A percentile compares a stretch with the other conserved stretches of the same genome.
These are phyloP conservation scores for Carex sylvatica DNA, from an alignment of 202 grass and related monocot species.

Conservation along the genomic window DNA sequence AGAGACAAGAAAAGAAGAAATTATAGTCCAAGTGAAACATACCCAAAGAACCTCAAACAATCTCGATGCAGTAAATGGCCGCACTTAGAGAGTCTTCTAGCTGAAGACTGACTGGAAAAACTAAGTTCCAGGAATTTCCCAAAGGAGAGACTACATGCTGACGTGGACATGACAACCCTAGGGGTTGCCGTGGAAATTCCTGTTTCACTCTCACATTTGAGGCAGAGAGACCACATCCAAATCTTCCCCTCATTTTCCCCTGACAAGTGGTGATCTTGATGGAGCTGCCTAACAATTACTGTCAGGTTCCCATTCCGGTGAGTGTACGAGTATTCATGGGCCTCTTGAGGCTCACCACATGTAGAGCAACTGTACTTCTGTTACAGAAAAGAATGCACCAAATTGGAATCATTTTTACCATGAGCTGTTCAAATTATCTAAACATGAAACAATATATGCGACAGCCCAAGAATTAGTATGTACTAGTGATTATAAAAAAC, in stretches of 20 bases:
- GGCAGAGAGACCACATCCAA: constrained; percentile 98
- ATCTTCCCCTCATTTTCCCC: constrained; percentile 87
- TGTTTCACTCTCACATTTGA: constrained; percentile 72
- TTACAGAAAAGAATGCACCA: constrained; percentile 19
- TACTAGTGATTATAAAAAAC: not conserved
- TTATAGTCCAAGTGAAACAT: constrained; percentile 22
- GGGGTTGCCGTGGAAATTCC: constrained; percentile 53
- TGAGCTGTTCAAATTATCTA: not conserved
- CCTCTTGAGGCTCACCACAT: constrained; percentile 68
- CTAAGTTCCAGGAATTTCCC: constrained; percentile 97
- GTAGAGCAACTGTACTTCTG: constrained; percentile 61
- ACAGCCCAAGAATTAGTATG: not conserved
- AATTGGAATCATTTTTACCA: not conserved
- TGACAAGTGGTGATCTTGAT: constrained; percentile 39
- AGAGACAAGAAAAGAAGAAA: not conserved
- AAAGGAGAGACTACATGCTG: constrained; percentile 84
- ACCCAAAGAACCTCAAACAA: constrained; percentile 98
- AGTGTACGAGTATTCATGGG: constrained; percentile 77
- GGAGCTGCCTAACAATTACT: constrained; percentile 51
- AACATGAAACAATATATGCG: not conserved
- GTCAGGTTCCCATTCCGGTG: constrained; percentile 93
- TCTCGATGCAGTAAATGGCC: constrained; percentile 95
- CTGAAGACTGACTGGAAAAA: constrained; percentile 92
- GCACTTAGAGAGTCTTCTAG: constrained; percentile 82
- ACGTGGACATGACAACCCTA: constrained; percentile 78